phyloP scores from a whole-genome alignment of 2,329 filamentous ascomycete species.

The Aspergillus cejpii region DNA sequence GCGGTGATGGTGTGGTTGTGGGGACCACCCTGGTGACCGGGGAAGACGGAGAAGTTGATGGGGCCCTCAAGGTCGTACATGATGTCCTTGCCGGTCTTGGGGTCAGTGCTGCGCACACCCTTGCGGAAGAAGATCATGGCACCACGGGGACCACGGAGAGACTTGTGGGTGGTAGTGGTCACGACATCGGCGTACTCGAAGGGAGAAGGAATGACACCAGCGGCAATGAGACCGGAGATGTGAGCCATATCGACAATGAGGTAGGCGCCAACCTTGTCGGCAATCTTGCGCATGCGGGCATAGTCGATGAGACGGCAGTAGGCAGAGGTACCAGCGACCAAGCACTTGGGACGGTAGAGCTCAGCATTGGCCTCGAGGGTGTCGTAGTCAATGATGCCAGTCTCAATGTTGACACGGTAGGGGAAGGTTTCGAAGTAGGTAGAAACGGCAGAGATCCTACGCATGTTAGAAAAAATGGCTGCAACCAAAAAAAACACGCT shows the following conservation, averaged over 20 bases:
- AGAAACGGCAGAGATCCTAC: constrained; percentile 87
- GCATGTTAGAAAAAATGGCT: too few relatives aligned
- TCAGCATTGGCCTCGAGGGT: constrained; percentile 79
- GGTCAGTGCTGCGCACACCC: constrained; percentile 73
- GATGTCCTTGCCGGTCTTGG: constrained; percentile 78
- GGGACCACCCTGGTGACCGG: constrained; percentile 93
- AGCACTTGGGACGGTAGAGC: constrained; percentile 89
- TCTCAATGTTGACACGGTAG: constrained; percentile 83
- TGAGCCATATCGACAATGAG: constrained; percentile 95
- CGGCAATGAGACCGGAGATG: constrained; percentile 88
- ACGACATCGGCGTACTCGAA: constrained; percentile 90
- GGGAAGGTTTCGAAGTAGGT: constrained; percentile 99
- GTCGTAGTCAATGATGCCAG: constrained; percentile 91
- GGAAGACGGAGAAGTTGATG: constrained; percentile 96
- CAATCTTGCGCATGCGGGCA: constrained; percentile 80
- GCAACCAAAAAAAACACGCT: neutral
- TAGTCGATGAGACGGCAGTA: constrained; percentile 97
- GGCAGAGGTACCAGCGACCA: constrained; percentile 89
- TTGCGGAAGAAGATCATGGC: constrained; percentile 98
- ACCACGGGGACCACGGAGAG: constrained; percentile 84
- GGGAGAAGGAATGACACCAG: constrained; percentile 81
- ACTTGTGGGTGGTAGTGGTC: constrained; percentile 97
- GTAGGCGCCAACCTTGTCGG: constrained; percentile 86
- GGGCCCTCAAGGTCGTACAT: constrained; percentile 85
- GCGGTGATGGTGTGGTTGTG: constrained; percentile 99